These are phyloP conservation scores for Flaveria trinervia DNA, from an alignment of 129 eudicot genomes.

Conservation along the genomic window DNA sequence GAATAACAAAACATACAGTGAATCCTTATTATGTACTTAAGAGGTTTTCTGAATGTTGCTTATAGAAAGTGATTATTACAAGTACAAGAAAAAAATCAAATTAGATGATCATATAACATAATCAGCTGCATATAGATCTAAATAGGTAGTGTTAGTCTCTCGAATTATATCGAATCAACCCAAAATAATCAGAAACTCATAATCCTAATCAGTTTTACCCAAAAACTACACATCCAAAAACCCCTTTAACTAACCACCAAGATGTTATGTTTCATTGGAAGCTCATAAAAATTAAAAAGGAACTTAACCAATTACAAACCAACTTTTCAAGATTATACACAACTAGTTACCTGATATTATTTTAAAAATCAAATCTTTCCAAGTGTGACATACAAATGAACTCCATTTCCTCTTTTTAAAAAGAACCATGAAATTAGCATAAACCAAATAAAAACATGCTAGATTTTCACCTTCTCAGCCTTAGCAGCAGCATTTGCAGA, in stretches of 20 bases:
- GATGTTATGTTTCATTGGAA: too few species aligned
- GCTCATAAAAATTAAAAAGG: too few species aligned
- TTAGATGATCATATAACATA: neutral
- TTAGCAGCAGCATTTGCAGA: constrained; percentile 82
- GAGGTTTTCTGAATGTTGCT: neutral
- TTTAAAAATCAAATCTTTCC: too few species aligned
- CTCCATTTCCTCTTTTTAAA: too few species aligned
- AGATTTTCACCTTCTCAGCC: constrained; percentile 66
- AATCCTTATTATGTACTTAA: neutral
- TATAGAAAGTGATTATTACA: neutral
- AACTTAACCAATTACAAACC: too few species aligned
- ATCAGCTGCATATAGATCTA: neutral
- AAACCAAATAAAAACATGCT: neutral
- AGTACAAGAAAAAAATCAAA: neutral
- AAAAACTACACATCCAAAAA: neutral
- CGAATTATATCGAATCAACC: neutral
- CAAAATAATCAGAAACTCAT: neutral
- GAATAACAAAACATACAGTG: neutral
- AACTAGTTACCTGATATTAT: too few species aligned
- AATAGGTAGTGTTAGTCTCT: neutral
- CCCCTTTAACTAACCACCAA: neutral
- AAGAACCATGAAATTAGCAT: neutral
- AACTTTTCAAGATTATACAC: too few species aligned
- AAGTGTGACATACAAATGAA: too few species aligned
- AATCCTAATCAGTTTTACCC: neutral